Evolutionary conservation across 768 basidiomycete genomes (phyloP).

Genomic region (Rhodotorula taiwanensis): DNA sequence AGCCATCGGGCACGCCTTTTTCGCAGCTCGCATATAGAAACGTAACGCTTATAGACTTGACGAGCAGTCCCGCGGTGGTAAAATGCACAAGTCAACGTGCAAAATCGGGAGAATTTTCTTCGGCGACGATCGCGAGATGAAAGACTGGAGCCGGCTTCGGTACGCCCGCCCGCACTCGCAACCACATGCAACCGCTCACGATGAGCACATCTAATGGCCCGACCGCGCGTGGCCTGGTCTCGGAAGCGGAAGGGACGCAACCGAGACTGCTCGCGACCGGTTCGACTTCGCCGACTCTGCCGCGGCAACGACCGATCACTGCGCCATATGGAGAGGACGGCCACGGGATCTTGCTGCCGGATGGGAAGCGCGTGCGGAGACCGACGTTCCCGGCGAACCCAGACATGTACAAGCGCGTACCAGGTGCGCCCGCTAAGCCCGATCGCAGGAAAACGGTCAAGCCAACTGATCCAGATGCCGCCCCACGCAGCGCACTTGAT

Average conservation of each 20-base stretch:
- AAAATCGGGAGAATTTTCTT: too few species aligned
- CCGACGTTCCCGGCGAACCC: slow-evolving; percentile 18
- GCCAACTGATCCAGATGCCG: not conserved
- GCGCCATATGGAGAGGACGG: not conserved
- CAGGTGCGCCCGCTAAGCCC: not conserved
- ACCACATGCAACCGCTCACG: too few species aligned
- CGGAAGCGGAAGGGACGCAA: slow-evolving; percentile 16
- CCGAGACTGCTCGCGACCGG: not conserved
- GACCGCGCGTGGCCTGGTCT: slow-evolving; percentile 6
- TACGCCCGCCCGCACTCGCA: too few species aligned
- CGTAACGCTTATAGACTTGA: too few species aligned
- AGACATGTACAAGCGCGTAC: slow-evolving; percentile 7
- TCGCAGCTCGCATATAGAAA: too few species aligned
- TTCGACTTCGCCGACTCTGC: not conserved
- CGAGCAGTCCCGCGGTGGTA: too few species aligned
- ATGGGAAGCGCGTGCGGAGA: slow-evolving; percentile 1
- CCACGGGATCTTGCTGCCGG: slow-evolving; percentile 9
- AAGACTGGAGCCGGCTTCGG: too few species aligned
- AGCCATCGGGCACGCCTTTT: too few species aligned
- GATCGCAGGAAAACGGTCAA: too few species aligned
- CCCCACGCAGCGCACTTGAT: slow-evolving; percentile 51
- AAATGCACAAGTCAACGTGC: too few species aligned
- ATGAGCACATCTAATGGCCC: too few species aligned
- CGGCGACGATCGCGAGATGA: too few species aligned
- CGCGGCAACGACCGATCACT: not conserved